phyloP scores from a whole-genome alignment of 305 asterid genomes.

The Fraxinus nigra region DNA sequence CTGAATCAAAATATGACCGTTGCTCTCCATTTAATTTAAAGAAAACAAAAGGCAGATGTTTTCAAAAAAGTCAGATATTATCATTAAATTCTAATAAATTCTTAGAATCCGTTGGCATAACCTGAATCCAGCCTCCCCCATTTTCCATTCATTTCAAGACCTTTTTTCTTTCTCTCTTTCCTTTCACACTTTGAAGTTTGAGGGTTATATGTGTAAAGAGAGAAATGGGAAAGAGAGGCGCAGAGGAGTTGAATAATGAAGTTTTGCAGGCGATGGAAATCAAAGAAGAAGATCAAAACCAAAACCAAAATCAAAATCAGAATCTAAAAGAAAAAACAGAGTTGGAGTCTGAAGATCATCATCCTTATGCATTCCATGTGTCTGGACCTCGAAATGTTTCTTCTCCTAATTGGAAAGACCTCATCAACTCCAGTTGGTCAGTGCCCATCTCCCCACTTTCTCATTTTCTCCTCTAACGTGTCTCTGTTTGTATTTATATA shows the following conservation, averaged over 20 bases:
- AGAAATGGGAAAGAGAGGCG: slow-evolving; percentile 42
- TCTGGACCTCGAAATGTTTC: slow-evolving; percentile 96
- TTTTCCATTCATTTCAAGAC: background rate
- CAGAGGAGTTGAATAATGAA: slow-evolving; percentile 41
- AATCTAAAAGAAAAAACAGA: slow-evolving; percentile 18
- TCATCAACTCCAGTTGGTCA: slow-evolving; percentile 83
- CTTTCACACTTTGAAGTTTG: slow-evolving; percentile 5
- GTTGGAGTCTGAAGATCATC: slow-evolving; percentile 9
- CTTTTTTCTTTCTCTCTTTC: background rate
- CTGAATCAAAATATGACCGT: slow-evolving; percentile 55
- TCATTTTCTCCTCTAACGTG: background rate
- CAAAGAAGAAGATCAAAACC: slow-evolving; percentile 13
- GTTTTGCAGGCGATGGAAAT: slow-evolving; percentile 36
- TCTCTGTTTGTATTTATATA: background rate
- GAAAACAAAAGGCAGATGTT: slow-evolving; percentile 22
- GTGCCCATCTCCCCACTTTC: slow-evolving; percentile 18
- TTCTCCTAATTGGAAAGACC: slow-evolving; percentile 85
- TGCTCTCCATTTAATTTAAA: background rate
- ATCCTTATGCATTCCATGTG: slow-evolving; percentile 82
- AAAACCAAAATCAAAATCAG: background rate
- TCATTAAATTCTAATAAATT: slow-evolving; percentile 22
- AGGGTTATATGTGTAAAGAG: background rate
- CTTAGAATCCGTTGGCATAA: slow-evolving; percentile 37
- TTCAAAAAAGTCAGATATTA: slow-evolving; percentile 20
- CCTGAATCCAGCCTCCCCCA: background rate